Evolutionary conservation across 306 rosid genomes (phyloP).

Genomic region (Prunus salicina): DNA sequence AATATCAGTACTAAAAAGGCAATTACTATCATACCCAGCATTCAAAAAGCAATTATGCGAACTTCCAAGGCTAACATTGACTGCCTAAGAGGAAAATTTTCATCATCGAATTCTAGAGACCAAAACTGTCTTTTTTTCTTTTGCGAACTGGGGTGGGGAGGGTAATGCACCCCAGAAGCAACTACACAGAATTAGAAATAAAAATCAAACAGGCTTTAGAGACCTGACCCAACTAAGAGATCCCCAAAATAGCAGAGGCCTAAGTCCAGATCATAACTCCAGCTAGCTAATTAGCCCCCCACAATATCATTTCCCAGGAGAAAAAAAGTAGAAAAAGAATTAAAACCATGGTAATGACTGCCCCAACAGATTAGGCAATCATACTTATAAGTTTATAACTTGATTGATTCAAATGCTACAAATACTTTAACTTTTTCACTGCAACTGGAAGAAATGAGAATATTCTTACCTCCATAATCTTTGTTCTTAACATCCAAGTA

Average conservation of each 20-base stretch:
- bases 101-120: background rate
- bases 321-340: background rate
- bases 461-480: constrained; percentile 81
- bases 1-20: background rate
- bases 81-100: background rate
- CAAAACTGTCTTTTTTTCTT: background rate
- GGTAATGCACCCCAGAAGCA: too few species aligned
- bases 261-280: too few species aligned
- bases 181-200: too few species aligned
- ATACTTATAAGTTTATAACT: background rate
- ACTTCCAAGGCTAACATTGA: background rate
- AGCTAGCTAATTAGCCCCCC: too few species aligned
- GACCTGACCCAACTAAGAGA: too few species aligned
- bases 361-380: background rate
- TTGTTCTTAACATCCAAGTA: constrained; percentile 89
- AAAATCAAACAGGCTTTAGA: too few species aligned
- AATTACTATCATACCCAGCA: background rate
- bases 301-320: background rate
- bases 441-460: background rate
- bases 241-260: too few species aligned
- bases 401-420: background rate
- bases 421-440: background rate
- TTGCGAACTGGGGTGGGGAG: too few species aligned
- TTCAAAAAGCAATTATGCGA: too few species aligned
- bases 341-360: background rate